Evolutionary conservation across 352 stramenopile species (phyloP).

Genomic region (Pythium aphanidermatum): DNA sequence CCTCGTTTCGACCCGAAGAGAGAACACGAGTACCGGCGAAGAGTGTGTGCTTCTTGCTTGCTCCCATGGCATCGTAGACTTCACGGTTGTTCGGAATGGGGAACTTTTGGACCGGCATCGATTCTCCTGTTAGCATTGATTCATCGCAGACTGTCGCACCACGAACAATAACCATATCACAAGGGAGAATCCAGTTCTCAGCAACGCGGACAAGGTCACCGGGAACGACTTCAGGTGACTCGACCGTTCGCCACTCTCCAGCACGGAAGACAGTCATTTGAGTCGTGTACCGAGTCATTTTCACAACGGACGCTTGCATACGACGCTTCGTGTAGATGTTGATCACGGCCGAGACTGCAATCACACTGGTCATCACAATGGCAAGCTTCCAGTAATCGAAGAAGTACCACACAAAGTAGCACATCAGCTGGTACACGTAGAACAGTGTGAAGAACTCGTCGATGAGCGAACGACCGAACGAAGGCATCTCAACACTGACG

Average conservation of each 20-base stretch:
- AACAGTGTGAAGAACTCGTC: slow-evolving; percentile 27
- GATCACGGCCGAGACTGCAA: slow-evolving; percentile 14
- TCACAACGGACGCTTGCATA: slow-evolving; percentile 21
- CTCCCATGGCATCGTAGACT: slow-evolving; percentile 23
- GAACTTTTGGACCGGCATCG: slow-evolving; percentile 53
- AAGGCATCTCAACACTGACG: slow-evolving; percentile 26
- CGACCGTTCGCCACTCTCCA: slow-evolving; percentile 23
- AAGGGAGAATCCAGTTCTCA: slow-evolving; percentile 24
- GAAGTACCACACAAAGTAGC: slow-evolving; percentile 29
- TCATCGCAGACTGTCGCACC: slow-evolving; percentile 27
- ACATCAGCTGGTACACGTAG: slow-evolving; percentile 30
- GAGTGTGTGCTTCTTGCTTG: slow-evolving; percentile 47
- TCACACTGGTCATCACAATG: slow-evolving; percentile 22
- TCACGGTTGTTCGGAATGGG: slow-evolving; percentile 12
- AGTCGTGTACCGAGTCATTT: slow-evolving; percentile 26
- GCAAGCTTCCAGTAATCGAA: slow-evolving; percentile 23
- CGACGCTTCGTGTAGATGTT: slow-evolving; percentile 30
- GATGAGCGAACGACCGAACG: slow-evolving; percentile 17
- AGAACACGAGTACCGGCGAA: slow-evolving; percentile 61
- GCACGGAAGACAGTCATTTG: slow-evolving; percentile 31
- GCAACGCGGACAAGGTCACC: slow-evolving; percentile 24
- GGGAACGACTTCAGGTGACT: slow-evolving; percentile 18
- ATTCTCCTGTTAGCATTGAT: slow-evolving; percentile 32
- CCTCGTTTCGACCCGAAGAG: slow-evolving; percentile 25
- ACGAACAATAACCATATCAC: slow-evolving; percentile 29